A percentile compares a stretch with the other conserved stretches of the same genome.
Conservation (phyloP, 208 protist species). For the Trypanosoma mega region DNA sequence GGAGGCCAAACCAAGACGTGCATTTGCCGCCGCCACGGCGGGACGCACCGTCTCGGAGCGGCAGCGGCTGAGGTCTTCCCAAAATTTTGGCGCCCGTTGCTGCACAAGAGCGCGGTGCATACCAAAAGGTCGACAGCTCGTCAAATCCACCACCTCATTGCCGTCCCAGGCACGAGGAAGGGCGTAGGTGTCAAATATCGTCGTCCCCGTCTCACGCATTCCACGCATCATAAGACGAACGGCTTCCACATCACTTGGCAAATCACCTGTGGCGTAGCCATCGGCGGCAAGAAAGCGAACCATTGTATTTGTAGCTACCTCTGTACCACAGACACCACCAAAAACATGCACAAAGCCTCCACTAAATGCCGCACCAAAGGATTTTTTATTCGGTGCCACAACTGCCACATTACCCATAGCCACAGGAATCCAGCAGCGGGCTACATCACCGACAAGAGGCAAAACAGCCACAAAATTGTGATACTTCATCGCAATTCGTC, state of each 20-base stretch:
- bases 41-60: constrained; percentile 31
- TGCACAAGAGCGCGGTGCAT: constrained; percentile 68
- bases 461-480: constrained; percentile 75
- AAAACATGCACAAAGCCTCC: constrained; percentile 87
- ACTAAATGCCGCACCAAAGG: constrained; percentile 69
- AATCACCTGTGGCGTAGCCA: constrained; percentile 62
- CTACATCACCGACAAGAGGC: constrained; percentile 30
- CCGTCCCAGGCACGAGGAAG: constrained; percentile 40
- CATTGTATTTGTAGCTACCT: constrained; percentile 70
- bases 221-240: constrained; percentile 31
- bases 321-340: constrained; percentile 61
- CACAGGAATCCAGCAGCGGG: constrained; percentile 75
- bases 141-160: constrained; percentile 14
- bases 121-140: constrained; percentile 26
- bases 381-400: constrained; percentile 56
- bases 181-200: constrained; percentile 42
- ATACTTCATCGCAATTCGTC: constrained; percentile 51
- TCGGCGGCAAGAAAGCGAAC: constrained; percentile 81
- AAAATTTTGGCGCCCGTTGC: constrained; percentile 68
- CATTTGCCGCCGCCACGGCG: no score
- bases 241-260: constrained; percentile 27
- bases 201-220: constrained; percentile 32
- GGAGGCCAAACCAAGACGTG: no score
- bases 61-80: constrained; percentile 50
- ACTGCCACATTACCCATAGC: constrained; percentile 76